Base-by-base conservation (phyloP, 2,329 filamentous ascomycete genomes). In the Trichoderma sp. region DNA sequence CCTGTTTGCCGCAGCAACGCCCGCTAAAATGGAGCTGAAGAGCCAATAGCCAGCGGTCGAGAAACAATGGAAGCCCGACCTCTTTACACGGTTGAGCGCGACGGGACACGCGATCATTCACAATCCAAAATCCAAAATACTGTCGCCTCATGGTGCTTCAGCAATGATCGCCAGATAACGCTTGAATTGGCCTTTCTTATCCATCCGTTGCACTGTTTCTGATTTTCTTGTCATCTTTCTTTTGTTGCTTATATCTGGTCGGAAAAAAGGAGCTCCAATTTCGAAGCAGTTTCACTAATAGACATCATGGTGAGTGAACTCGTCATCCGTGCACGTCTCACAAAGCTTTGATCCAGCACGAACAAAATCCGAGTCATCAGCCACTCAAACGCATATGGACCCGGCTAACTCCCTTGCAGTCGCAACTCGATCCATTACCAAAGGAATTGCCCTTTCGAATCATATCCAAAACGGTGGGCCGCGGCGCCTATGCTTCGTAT, bases 401-500 rank as follows among this genome's bases (percentile, higher is more conserved):
- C 29, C 25, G 7, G 34, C 56, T 67, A 8, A 63, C 58, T 52
- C 35, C 45, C 88, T 83, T 84, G 75, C 85, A 97, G 86, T 97
- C 93, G 72, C 95, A 99, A 81, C 82, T 94, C 73, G 93, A 93
- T 76, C 93, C 94, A 72, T 83, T 98, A 60, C 95, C 95, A 27
- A 83, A 76, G 70, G 89, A 97, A 75, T 85, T 99, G 59, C 95
- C 95, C 63, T 99, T 99, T 79, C 89, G 94, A 71, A 90, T 99
- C 76, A 87, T 99, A 74, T 98, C 95, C 69, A 95, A 95, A 79
- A 99, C 95, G 15, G 97, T 99, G 74, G 95, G 95, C 67, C 91
- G 93, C 77, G 95, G 95, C 74, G 95, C 95, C 73, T 99, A 99
- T 85, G 95, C 95, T 78, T 98, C 93, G 94, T 97, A 82, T 80